Base-by-base conservation (phyloP, 176 grass and related monocot genomes). In the Oryza coarctata region DNA sequence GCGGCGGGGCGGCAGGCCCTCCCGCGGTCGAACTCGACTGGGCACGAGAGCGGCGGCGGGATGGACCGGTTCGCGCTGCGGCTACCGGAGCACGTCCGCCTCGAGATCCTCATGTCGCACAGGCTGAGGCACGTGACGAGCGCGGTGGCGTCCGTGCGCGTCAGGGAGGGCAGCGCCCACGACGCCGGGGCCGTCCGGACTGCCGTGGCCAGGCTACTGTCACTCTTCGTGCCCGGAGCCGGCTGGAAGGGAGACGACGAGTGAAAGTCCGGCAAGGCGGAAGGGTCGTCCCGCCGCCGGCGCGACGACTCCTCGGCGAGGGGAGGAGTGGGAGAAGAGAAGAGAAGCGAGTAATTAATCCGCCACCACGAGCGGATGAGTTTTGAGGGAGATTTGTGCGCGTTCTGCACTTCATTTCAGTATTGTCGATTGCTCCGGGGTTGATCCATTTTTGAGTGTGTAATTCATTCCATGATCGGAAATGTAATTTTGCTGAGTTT, bases 71-170 rank as follows among this genome's bases (percentile, higher is more conserved):
- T 86, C 80, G 76, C 80, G 43, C 70, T 92, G 86, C 64, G 79
- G 28, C 75, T 92, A 57, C 90, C 83, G 43, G 83, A 92, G 70
- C 86, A 92, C 64, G 86, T 92, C 12, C 86, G 83, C 14, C 33
- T 44, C 4, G 77, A 89, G 90, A 83, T 92, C 40, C 60, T 92
- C 35, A 75, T 83, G 61, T 82, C 86, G 20, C 86, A 74, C 79
- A 70, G 75, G 69, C 76, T 89, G 60, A 66, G 88, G 78, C 88
- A 89, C 67, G 88, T 86, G 58, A 86, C 78, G 60, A 89, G 88
- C 67, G 44, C 83, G 8, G 88, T 86, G 43, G 35, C 78, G 17
- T 86, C 78, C 66, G 78, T 82, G 66, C 55, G 88, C 43, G 78
- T 82, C 34, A 77, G 78, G 78, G 88, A 86, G n/a, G 88, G 83